Conservation (phyloP, 176 grass and related monocot genomes). For the Zizania latifolia region DNA sequence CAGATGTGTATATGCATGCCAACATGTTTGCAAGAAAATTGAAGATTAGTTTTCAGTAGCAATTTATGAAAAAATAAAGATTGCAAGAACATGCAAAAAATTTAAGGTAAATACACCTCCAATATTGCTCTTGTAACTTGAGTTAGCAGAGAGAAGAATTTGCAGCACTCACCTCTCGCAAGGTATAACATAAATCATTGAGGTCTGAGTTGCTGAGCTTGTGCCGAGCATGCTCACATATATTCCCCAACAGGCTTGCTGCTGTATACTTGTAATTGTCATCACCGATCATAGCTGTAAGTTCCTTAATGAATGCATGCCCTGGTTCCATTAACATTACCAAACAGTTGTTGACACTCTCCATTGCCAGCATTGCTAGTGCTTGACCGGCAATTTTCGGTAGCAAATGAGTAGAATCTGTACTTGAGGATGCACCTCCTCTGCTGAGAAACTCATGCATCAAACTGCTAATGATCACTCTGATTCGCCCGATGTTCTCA, state of each 20-base stretch:
- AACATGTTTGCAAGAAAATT: not conserved
- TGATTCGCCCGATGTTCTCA: not conserved
- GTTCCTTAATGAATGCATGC: not conserved
- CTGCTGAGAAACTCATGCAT: not conserved
- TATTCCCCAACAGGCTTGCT: no score
- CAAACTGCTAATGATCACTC: not conserved
- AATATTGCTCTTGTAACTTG: not conserved
- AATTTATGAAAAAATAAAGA: no score
- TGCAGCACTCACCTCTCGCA: constrained; percentile 7
- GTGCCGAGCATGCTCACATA: not conserved
- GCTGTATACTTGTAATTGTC: no score
- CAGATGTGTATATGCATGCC: no score
- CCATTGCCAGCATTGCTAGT: not conserved
- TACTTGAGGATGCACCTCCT: not conserved
- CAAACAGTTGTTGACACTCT: not conserved
- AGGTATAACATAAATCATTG: not conserved
- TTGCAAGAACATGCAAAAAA: no score
- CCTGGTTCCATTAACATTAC: not conserved
- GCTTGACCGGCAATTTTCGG: not conserved
- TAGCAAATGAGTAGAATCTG: not conserved
- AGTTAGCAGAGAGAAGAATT: not conserved
- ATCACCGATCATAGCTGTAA: constrained; percentile 13
- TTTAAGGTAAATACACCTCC: not conserved
- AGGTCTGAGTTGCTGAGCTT: not conserved
- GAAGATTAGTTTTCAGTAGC: not conserved